A percentile compares a stretch with the other conserved stretches of the same genome.
Conservation (phyloP, 148 eudicot species). For the Bassia scoparia region DNA sequence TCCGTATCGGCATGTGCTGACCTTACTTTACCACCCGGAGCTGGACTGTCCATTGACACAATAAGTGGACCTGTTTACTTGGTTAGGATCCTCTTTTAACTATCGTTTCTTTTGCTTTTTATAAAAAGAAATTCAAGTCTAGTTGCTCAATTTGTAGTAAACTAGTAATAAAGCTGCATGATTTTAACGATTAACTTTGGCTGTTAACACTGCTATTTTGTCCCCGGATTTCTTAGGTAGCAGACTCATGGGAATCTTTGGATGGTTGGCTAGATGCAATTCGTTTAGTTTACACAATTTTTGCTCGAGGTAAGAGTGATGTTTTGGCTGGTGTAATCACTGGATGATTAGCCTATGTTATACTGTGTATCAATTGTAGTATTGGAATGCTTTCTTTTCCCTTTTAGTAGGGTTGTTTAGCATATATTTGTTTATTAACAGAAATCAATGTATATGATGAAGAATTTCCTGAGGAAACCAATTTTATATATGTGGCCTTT, state of each 20-base stretch:
- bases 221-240: slow-evolving; percentile 43
- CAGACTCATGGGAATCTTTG: slow-evolving; percentile 86
- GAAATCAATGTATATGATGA: slow-evolving; percentile 19
- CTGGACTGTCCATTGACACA: slow-evolving; percentile 82
- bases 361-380: slow-evolving; percentile 12
- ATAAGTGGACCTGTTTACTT: slow-evolving; percentile 63
- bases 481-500: background rate
- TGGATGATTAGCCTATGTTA: slow-evolving; percentile 33
- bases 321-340: slow-evolving; percentile 82
- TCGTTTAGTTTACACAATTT: slow-evolving; percentile 86
- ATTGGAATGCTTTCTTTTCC: slow-evolving; percentile 17
- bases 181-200: too few relatives aligned
- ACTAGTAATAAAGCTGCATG: background rate
- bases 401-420: slow-evolving; percentile 18
- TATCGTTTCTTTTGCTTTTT: too few relatives aligned
- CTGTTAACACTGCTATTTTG: background rate
- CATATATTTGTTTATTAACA: slow-evolving; percentile 10
- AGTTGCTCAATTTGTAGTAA: background rate
- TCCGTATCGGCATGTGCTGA: slow-evolving; percentile 86
- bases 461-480: slow-evolving; percentile 11
- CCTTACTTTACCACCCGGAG: slow-evolving; percentile 90
- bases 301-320: slow-evolving; percentile 86
- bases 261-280: slow-evolving; percentile 95
- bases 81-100: slow-evolving; percentile 43
- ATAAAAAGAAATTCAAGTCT: background rate